Base-by-base conservation (phyloP, 768 basidiomycete genomes). In the Tylopilus cervinicoccineus region DNA sequence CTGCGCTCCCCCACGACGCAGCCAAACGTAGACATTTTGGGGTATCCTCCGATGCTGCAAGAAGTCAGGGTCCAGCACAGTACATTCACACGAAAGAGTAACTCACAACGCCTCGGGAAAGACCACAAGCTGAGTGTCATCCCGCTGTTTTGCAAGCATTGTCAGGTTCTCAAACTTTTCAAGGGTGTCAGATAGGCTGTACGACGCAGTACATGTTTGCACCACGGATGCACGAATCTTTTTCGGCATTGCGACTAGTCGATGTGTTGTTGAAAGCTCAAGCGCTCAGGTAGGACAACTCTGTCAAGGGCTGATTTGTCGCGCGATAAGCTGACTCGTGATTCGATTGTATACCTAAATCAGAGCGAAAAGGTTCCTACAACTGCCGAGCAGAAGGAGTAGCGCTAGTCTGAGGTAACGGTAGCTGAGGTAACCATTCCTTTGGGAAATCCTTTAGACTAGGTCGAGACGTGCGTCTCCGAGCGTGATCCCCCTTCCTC, bases 361-460 rank as follows among this genome's bases (percentile, higher is more conserved):
- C 38, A 32, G 45, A 12, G 43, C 43, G 53, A 40, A 31, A 42
- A 40, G 44, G 33, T 24, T 29, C 20, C 13, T 19, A 38, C 51
- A 52, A 67, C 48, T 49, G 32, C 16, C 32, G 45, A 24, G 41
- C 43, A 47, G 31, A 36, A 36, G 47, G 26, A 9, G 31, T 28
- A 32, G 41, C 38, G 41, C 58, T 42, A 26, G 41, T 27, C 41
- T 36, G 29, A 34, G 32, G 22, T 16, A 40, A 48, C 39, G 55
- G 22, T 22, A 43, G 44, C 41, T 49, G 59, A 42, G 84, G 84
- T 48, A 94, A 72, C 93, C 93, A 96, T 63, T 87, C 87, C 61
- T 77, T 68, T 9, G 93, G 93, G 65, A 93, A 95, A 62, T 93
- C 90, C 53, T 68, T 74, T 45, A 93, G 72, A 17, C 86, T 78